These are phyloP conservation scores for Xanthoconium stramineum DNA, from an alignment of 768 basidiomycete species.

Conservation along the genomic window DNA sequence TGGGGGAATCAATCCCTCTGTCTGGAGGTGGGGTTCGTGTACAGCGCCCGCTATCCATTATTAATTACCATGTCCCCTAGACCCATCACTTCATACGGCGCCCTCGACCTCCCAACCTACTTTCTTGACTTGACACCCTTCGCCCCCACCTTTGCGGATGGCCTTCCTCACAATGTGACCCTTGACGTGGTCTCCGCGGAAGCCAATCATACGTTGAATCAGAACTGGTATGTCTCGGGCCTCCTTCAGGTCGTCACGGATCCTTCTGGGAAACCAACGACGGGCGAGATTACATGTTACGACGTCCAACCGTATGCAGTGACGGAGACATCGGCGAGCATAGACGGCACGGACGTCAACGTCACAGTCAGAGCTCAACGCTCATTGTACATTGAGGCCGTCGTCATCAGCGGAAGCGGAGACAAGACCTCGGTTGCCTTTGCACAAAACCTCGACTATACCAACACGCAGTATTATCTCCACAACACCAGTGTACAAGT, in stretches of 20 bases:
- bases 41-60: not conserved
- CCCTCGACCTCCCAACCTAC: conserved; percentile 74
- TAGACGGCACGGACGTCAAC: conserved; percentile 45
- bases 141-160: conserved; percentile 64
- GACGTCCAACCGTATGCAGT: conserved; percentile 54
- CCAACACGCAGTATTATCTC: conserved; percentile 61
- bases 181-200: conserved; percentile 75
- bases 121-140: conserved; percentile 78
- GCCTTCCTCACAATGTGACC: conserved; percentile 64
- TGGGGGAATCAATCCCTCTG: conserved; percentile 65
- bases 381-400: conserved; percentile 56
- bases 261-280: conserved; percentile 59
- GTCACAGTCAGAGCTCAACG: conserved; percentile 62
- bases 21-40: conserved; percentile 53
- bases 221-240: conserved; percentile 79
- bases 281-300: conserved; percentile 62
- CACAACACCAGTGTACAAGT: conserved; percentile 45
- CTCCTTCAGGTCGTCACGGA: conserved; percentile 66
- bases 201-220: conserved; percentile 56
- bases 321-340: conserved; percentile 45
- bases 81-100: conserved; percentile 75
- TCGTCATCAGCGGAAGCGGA: conserved; percentile 63
- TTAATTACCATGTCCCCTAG: conserved; percentile 27
- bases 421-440: conserved; percentile 51
- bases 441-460: conserved; percentile 57